Base-by-base conservation (phyloP, 2,329 filamentous ascomycete species). In the Epicoccum sorghinum region DNA sequence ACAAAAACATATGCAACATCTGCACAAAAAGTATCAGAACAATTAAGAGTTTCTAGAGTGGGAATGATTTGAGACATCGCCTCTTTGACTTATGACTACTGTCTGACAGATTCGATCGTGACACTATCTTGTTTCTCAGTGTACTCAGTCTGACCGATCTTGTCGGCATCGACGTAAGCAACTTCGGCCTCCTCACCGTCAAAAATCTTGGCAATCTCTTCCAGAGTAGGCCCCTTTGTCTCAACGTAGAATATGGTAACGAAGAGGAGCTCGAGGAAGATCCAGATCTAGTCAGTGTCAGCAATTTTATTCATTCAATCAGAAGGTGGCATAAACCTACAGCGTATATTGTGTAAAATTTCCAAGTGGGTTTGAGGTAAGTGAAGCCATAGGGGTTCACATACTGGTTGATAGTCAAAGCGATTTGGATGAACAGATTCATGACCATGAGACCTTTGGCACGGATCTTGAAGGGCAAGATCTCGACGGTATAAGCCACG, bases 141-240 rank as follows among this genome's bases (percentile, higher is more conserved):
- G 50, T 56, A 66, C 22, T 62, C 64, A 24, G 59, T 50, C 9
- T 46, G 32, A 29, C 66, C 64, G 12, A 67, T 54, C 27, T 62
- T 61, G 46, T 57, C 55, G 25, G 60, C 45, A 33, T 62, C 57
- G 39, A 62, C 51, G 25, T 60, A 41, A 36, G 60, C 60, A 49
- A 65, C 62, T 47, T 62, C 79, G 18, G 82, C 82, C 27, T 81
- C 75, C 12, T 84, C 80, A 35, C 85, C 87, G 59, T 89, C 86
- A 62, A 89, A 89, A 67, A 89, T 87, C 59, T 82, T 81, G 37
- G 86, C 83, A 61, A 88, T 82, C 69, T 88, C 85, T 67, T 89
- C 86, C 0, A 89, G 82, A 3, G 86, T 89, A 0, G 85, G 84
- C 2, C 86, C 86, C 66, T 84, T 86, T 48, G 24, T 42, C 13